These are phyloP conservation scores for Pseudogymnoascus verrucosus DNA, from an alignment of 2,329 filamentous ascomycete genomes.

Conservation along the genomic window DNA sequence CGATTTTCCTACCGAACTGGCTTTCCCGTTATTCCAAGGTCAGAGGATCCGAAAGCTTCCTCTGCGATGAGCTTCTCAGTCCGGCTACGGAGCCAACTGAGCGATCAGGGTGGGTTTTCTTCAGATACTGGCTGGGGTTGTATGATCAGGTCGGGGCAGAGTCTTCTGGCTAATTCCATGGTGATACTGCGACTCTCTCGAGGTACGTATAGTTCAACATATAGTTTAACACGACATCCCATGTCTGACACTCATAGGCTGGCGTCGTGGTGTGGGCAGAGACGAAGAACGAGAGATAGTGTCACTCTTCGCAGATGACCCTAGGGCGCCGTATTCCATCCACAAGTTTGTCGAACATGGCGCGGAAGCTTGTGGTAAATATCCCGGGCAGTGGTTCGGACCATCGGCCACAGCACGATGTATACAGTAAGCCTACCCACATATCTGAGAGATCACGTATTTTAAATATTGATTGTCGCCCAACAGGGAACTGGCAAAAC, in stretches of 20 bases:
- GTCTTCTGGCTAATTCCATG: constrained; percentile 80
- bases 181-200: constrained; percentile 66
- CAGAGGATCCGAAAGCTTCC: constrained; percentile 61
- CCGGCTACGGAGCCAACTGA: constrained; percentile 71
- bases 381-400: constrained; percentile 97
- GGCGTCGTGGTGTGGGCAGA: constrained; percentile 56
- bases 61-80: constrained; percentile 74
- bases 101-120: constrained; percentile 74
- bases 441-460: constrained; percentile 1
- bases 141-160: constrained; percentile 96
- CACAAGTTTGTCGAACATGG: constrained; percentile 90
- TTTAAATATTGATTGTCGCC: constrained; percentile 13
- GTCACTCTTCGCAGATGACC: constrained; percentile 78
- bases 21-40: constrained; percentile 75
- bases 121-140: constrained; percentile 97
- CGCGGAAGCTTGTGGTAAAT: constrained; percentile 79
- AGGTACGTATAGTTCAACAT: constrained; percentile 41
- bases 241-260: constrained; percentile 44
- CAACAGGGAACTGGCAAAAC: constrained; percentile 63
- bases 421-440: constrained; percentile 62
- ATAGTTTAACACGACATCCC: not conserved
- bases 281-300: constrained; percentile 63
- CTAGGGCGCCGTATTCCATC: constrained; percentile 82
- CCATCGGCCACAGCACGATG: constrained; percentile 93
- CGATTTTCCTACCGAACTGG: constrained; percentile 96